Evolutionary conservation across 2,329 filamentous ascomycete genomes (phyloP).

Genomic region (Tolypocladium sp.): DNA sequence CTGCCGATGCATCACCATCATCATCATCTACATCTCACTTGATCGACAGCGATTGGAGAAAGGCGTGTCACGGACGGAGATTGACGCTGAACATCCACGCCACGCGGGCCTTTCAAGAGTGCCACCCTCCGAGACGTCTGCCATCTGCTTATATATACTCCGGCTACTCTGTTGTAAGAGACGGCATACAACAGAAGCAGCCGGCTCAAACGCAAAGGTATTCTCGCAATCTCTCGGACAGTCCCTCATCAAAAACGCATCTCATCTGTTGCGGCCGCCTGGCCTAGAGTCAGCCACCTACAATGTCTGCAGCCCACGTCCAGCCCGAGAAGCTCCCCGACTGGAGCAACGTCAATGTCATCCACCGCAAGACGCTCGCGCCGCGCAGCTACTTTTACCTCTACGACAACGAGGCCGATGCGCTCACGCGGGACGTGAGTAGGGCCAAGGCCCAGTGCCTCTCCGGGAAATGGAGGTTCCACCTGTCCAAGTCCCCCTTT

Average conservation of each 20-base stretch:
- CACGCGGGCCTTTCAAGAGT: neutral
- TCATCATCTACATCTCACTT: neutral
- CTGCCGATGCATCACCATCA: neutral
- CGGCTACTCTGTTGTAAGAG: neutral
- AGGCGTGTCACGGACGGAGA: neutral
- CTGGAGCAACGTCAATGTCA: constrained; percentile 51
- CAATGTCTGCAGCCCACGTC: neutral
- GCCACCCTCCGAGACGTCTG: neutral
- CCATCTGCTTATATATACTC: neutral
- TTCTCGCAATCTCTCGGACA: neutral
- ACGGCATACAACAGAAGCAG: neutral
- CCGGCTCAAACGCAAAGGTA: neutral
- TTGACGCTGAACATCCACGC: neutral
- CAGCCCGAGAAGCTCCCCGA: constrained; percentile 29
- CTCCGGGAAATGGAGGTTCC: constrained; percentile 47
- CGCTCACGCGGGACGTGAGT: constrained; percentile 30
- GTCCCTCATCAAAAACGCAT: neutral
- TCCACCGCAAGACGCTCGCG: constrained; percentile 50
- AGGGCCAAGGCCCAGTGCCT: constrained; percentile 32
- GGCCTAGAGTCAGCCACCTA: neutral
- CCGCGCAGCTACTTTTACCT: constrained; percentile 48
- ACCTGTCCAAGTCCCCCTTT: constrained; percentile 35
- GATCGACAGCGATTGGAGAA: neutral
- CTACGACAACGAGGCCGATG: constrained; percentile 38
- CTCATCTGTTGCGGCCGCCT: neutral